Evolutionary conservation across 495 filamentous ascomycete genomes (phyloP), one percentile per base, ranked within the genome.

Genomic region (Darksidea phi): DNA sequence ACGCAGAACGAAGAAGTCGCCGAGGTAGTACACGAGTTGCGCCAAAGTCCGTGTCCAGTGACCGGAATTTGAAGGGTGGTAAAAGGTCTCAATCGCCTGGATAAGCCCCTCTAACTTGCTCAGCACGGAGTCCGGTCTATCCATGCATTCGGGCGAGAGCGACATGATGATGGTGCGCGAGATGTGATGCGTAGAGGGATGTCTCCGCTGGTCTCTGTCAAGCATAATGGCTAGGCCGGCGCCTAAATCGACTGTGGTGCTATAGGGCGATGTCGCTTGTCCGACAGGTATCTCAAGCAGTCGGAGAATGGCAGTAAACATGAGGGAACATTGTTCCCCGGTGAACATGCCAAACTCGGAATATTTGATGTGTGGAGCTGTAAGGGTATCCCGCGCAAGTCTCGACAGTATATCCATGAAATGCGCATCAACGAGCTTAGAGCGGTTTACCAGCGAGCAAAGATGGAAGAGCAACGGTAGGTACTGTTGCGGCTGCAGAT

Each of bases 151-250:
- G 1, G 94, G 94, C 0, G 95, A 97, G 28, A 99, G 74, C 2
- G 91, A 96, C 83, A 91, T 89, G 38, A 95, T 86, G 47, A 99
- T 89, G 90, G 90, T 96, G 61, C 94, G 80, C n/a, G 95, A 91
- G 56, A 97, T 89, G 70, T 91, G 86, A 73, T 97, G 93, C 1
- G 90, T 83, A 12, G 91, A 83, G 0, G 94, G 94, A 71, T 95
- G 90, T 73, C 96, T 97, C 59, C 92, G 86, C 66, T 86, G 86
- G 72, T 99, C 94, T 64, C 91, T 86, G 64, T 97, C 92, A 23
- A 99, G 79, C 74, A 89, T 86, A 28, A 91, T 79, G 18, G 85
- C 94, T 61, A 93, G 75, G 3, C 94, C 95, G 43, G 89, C 86
- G 11, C 84, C 82, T 48, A 88, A 82, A 76, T 99, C 94, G 7